Percentiles rank a stretch among this genome's conserved stretches.
phyloP scores from a whole-genome alignment of 306 rosid genomes.

The Medicago lupulina region DNA sequence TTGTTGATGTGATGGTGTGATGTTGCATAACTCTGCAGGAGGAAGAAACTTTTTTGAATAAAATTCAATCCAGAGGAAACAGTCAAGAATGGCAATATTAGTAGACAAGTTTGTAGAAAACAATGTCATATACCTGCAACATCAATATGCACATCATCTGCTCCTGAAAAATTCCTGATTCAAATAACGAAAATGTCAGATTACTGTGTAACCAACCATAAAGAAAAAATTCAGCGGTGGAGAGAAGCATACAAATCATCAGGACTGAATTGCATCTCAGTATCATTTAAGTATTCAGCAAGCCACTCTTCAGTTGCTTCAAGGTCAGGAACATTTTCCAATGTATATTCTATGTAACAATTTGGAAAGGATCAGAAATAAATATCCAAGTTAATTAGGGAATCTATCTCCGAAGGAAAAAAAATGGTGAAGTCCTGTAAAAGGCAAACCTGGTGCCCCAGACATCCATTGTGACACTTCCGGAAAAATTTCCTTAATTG shows the following conservation, averaged over 20 bases:
- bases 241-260: constrained; percentile 77
- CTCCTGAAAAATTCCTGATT: constrained; percentile 66
- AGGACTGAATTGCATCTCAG: constrained; percentile 73
- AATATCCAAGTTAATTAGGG: constrained; percentile 20
- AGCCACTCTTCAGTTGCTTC: constrained; percentile 85
- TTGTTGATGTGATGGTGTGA: constrained; percentile 54
- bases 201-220: constrained; percentile 24
- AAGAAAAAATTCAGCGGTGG: constrained; percentile 7
- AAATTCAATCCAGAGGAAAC: constrained; percentile 26
- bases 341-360: constrained; percentile 37
- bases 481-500: constrained; percentile 59
- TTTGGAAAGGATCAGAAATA: constrained; percentile 32
- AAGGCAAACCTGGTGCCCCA: constrained; percentile 64
- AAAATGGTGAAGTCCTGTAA: constrained; percentile 6
- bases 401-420: not conserved
- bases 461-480: constrained; percentile 63
- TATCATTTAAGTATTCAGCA: constrained; percentile 78
- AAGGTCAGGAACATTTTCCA: constrained; percentile 62
- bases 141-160: constrained; percentile 69
- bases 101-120: constrained; percentile 16
- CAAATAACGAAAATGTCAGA: constrained; percentile 53
- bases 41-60: constrained; percentile 10
- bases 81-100: constrained; percentile 14
- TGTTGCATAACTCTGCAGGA: constrained; percentile 56
- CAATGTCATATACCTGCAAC: constrained; percentile 59